phyloP scores from a whole-genome alignment of 306 rosid species.

The Lathyrus tuberosus region DNA sequence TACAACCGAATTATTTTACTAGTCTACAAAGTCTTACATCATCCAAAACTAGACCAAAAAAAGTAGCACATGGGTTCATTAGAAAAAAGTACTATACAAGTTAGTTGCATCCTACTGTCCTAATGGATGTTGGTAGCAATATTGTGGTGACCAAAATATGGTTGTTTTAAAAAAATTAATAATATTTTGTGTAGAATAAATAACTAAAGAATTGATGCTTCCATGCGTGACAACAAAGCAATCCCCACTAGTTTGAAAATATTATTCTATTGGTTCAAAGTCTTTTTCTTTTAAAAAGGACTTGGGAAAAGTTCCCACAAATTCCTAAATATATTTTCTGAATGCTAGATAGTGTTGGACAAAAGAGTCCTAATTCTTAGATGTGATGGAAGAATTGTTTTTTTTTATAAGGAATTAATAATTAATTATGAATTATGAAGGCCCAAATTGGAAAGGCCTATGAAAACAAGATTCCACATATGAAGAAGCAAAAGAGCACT shows the following conservation, averaged over 20 bases:
- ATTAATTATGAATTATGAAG: constrained; percentile 31
- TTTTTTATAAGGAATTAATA: background rate
- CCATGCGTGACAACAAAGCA: constrained; percentile 51
- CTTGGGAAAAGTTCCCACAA: background rate
- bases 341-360: background rate
- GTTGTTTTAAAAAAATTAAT: constrained; percentile 4
- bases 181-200: constrained; percentile 18
- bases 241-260: constrained; percentile 40
- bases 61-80: constrained; percentile 35
- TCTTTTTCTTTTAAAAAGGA: background rate
- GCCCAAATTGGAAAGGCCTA: constrained; percentile 37
- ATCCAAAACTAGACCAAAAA: constrained; percentile 15
- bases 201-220: constrained; percentile 31
- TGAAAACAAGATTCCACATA: constrained; percentile 35
- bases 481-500: background rate
- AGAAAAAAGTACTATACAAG: constrained; percentile 30
- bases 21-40: constrained; percentile 20
- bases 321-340: background rate
- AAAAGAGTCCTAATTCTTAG: background rate
- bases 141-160: constrained; percentile 18
- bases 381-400: background rate
- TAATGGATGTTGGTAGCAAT: constrained; percentile 33
- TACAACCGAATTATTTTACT: background rate
- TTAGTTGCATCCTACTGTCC: constrained; percentile 37
- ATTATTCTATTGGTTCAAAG: constrained; percentile 3